Percentiles rank a stretch among this genome's conserved stretches.
Conservation (phyloP, 805 yeast genomes). For the Hanseniaspora jakobsenii region DNA sequence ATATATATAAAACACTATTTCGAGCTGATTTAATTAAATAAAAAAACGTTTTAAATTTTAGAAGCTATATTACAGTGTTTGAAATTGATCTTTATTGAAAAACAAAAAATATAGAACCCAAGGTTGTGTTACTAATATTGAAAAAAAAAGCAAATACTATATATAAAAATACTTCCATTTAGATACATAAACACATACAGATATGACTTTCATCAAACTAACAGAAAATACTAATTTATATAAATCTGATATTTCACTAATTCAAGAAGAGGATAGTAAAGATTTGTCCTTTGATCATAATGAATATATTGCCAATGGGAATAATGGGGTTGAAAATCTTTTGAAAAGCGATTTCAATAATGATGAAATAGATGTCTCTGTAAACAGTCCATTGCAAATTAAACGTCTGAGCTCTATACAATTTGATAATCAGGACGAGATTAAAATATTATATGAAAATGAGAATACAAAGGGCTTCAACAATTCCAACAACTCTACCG, state of each 20-base stretch:
- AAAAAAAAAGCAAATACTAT: no score
- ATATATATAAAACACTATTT: no score
- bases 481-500: no score
- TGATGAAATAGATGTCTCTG: neutral
- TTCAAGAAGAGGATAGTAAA: conserved; percentile 14
- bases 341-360: neutral
- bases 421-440: neutral
- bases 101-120: no score
- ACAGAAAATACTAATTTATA: neutral
- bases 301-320: neutral
- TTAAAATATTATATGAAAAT: neutral
- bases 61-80: no score
- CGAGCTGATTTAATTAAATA: no score
- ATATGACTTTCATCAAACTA: neutral
- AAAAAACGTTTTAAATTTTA: no score
- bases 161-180: neutral
- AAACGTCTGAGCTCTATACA: neutral
- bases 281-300: conserved; percentile 6
- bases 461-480: neutral
- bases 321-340: no score
- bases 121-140: no score
- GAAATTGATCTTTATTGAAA: no score
- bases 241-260: conserved; percentile 3
- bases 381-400: conserved; percentile 12
- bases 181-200: neutral